Evolutionary conservation across 495 filamentous ascomycete species (phyloP).

Genomic region (Extremus antarcticus): DNA sequence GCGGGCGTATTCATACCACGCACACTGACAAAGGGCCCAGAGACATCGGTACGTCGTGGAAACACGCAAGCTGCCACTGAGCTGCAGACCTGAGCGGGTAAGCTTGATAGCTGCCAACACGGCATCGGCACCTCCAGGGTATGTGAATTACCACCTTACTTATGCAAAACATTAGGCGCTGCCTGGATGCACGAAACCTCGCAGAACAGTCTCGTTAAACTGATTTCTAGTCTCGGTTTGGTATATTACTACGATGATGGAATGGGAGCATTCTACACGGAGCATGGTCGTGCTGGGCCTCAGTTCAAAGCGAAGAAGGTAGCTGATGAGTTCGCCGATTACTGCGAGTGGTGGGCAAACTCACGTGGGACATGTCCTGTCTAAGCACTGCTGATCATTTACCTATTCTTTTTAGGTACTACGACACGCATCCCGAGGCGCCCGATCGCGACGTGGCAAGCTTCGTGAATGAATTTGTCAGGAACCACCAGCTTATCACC

Average conservation of each 20-base stretch:
- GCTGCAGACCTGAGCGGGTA: conserved; percentile 6
- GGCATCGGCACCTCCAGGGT: neutral
- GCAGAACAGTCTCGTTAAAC: conserved; percentile 1
- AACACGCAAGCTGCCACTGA: conserved; percentile 2
- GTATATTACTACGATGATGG: conserved; percentile 8
- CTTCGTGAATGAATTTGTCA: neutral
- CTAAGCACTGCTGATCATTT: too few species aligned
- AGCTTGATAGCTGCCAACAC: neutral
- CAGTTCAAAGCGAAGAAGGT: conserved; percentile 8
- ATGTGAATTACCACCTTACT: neutral
- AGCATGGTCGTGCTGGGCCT: neutral
- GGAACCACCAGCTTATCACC: conserved; percentile 1
- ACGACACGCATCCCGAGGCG: neutral
- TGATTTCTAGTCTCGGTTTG: neutral
- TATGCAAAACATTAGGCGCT: neutral
- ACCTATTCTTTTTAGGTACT: too few species aligned
- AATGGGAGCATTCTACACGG: neutral
- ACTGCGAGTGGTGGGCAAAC: conserved; percentile 1
- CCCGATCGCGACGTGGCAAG: neutral
- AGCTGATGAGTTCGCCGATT: conserved; percentile 1
- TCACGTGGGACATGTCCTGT: too few species aligned
- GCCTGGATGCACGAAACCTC: conserved; percentile 7
- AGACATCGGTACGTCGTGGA: conserved; percentile 2
- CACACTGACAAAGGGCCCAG: neutral
- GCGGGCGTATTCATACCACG: conserved; percentile 18